Evolutionary conservation across 2,329 filamentous ascomycete species (phyloP), one percentile per base, ranked within the genome.

Genomic region (Camillea tinctor): DNA sequence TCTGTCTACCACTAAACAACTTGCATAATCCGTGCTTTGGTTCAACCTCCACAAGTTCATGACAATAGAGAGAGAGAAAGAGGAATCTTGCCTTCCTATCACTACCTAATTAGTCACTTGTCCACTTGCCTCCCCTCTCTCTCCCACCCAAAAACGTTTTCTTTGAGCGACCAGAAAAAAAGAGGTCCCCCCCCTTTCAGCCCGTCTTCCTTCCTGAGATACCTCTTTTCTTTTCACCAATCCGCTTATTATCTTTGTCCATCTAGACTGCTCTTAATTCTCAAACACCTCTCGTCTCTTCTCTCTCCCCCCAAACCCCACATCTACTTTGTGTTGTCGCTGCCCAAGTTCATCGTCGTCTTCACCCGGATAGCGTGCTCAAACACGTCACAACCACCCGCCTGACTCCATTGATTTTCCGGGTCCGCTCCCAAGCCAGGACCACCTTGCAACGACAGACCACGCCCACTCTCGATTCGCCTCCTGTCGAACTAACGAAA

Each of bases 301-400:
- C 63, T 59, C 55, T 55, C 54, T 26, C 48, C 54, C 59, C 60
- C 60, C 55, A 64, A 60, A n/a, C 62, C 65, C 59, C 56, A 59
- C 52, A 60, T 58, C 63, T 54, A 50, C 54, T 57, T 30, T 59
- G 26, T 52, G 49, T 56, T 59, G 58, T 60, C 58, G 40, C 50
- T 61, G 59, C 58, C 66, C 54, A 49, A 51, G 44, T 60, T 58
- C 60, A 58, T 58, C 58, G 54, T 53, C 51, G 63, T 61, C 64
- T 61, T 66, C 63, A 64, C 66, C 58, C 64, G 57, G 55, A 63
- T 60, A 64, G 50, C 62, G 55, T 60, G 57, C 66, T 67, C 62
- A 71, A 66, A 68, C 70, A 74, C 71, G 72, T 74, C 71, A 73
- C 71, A 68, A 68, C 64, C 65, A 68, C 69, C 64, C 65, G 65